Percentiles rank a stretch among this genome's conserved stretches.
These are phyloP conservation scores for Barnettozyma populi DNA, from an alignment of 805 yeast species.

Conservation along the genomic window DNA sequence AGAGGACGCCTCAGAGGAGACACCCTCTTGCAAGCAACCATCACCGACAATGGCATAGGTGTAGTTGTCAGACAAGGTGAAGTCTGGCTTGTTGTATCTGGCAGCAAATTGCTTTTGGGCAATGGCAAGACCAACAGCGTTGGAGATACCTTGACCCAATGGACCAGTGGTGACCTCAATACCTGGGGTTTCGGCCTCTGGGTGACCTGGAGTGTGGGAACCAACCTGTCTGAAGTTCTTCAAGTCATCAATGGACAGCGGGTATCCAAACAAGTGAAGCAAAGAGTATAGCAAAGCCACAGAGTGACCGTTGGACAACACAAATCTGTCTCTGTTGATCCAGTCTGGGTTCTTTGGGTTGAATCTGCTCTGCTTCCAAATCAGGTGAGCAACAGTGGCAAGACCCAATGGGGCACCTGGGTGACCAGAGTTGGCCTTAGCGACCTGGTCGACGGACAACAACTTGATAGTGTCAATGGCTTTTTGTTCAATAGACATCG, in stretches of 20 bases:
- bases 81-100: conserved; percentile 85
- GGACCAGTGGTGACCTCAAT: conserved; percentile 98
- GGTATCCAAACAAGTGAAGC: conserved; percentile 83
- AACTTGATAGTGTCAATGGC: conserved; percentile 86
- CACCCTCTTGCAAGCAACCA: conserved; percentile 98
- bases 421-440: conserved; percentile 92
- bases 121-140: conserved; percentile 94
- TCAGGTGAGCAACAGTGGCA: conserved; percentile 91
- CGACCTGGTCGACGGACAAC: conserved; percentile 81
- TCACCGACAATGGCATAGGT: conserved; percentile 87
- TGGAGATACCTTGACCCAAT: conserved; percentile 94
- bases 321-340: conserved; percentile 94
- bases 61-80: conserved; percentile 64
- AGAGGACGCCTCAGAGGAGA: conserved; percentile 88
- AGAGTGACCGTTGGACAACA: conserved; percentile 94
- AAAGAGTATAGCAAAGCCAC: conserved; percentile 83
- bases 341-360: conserved; percentile 90
- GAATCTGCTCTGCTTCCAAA: conserved; percentile 75
- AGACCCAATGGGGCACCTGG: conserved; percentile 99
- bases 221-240: conserved; percentile 84
- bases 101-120: conserved; percentile 93
- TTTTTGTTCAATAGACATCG: conserved; percentile 51
- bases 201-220: conserved; percentile 97
- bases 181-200: conserved; percentile 89
- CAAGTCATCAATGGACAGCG: conserved; percentile 75